Base-by-base conservation (phyloP, 192 early-diverging fungal species). In the Coemansia sp. region DNA sequence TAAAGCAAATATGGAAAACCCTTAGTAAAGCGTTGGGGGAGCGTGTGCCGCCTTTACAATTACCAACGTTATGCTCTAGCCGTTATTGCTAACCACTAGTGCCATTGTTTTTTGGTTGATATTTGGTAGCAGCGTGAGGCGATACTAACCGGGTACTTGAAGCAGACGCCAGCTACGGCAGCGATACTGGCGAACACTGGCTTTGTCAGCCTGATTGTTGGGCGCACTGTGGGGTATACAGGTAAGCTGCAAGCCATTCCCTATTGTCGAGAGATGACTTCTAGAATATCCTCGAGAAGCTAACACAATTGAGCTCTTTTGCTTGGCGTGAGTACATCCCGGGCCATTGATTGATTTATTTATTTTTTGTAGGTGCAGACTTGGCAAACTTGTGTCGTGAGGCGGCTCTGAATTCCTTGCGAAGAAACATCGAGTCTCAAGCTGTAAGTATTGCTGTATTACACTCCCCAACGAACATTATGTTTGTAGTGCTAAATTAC, bases 361-460 rank as follows among this genome's bases (percentile, higher is more conserved):
- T 47, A 47, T 10, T 65, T 27, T 43, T 20, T 76, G 68, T 79
- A 89, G 92, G 93, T 24, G 94, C 93, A 8, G 91, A 95, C 71
- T 69, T 96, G 40, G 93, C 93, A 65, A 94, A 92, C 73, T 57
- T 93, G 22, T 94, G 93, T 65, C 89, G 93, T 34, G 94, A 96
- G 62, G 93, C 95, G 0, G 94, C 93, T 13, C 74, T 93, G 66
- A 83, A 84, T 34, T 80, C 87, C 54, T 76, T 93, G 65, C 87
- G 90, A 41, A 80, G 90, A 55, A 79, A 88, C 70, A 86, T 91
- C 38, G 64, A 78, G 12, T 87, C 86, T 41, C 72, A 71, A 22
- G 79, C 80, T 76, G 91, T 88, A 87, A 54, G 74, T 74, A 36
- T 27, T 61, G n/a, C 70, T n/a, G 11, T 15, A 38, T 24, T 55